phyloP scores from a whole-genome alignment of 176 grass and related monocot species.

The Rhipidocladum racemiflorum region DNA sequence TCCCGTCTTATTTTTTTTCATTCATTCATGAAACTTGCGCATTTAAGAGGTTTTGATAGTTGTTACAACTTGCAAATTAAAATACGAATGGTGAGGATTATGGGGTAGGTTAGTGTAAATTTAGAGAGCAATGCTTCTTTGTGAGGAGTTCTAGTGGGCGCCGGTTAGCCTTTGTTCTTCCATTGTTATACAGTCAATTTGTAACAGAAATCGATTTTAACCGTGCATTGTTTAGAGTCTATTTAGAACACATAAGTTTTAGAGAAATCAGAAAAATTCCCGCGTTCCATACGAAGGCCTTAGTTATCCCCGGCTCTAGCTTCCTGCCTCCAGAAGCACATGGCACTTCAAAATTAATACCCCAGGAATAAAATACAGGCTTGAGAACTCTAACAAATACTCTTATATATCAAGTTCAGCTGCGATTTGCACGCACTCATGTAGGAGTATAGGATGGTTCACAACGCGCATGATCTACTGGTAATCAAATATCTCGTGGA shows the following conservation, averaged over 20 bases:
- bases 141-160: neutral
- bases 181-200: too few species aligned
- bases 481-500: constrained; percentile 35
- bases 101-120: neutral
- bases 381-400: neutral
- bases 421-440: constrained; percentile 5
- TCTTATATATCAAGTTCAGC: neutral
- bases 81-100: neutral
- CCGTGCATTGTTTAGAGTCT: too few species aligned
- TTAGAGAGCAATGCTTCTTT: neutral
- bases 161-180: neutral
- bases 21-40: too few species aligned
- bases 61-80: neutral
- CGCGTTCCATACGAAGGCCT: too few species aligned
- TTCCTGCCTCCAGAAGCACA: neutral
- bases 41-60: too few species aligned
- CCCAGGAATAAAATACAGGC: neutral
- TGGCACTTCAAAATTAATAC: neutral
- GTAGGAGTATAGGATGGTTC: neutral
- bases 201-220: too few species aligned
- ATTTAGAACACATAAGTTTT: too few species aligned
- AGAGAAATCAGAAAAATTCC: too few species aligned
- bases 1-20: neutral
- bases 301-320: too few species aligned
- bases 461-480: neutral